Percentiles rank a stretch among this genome's conserved stretches.
These are phyloP conservation scores for Claviceps pusilla DNA, from an alignment of 2,329 filamentous ascomycete species.

Conservation along the genomic window DNA sequence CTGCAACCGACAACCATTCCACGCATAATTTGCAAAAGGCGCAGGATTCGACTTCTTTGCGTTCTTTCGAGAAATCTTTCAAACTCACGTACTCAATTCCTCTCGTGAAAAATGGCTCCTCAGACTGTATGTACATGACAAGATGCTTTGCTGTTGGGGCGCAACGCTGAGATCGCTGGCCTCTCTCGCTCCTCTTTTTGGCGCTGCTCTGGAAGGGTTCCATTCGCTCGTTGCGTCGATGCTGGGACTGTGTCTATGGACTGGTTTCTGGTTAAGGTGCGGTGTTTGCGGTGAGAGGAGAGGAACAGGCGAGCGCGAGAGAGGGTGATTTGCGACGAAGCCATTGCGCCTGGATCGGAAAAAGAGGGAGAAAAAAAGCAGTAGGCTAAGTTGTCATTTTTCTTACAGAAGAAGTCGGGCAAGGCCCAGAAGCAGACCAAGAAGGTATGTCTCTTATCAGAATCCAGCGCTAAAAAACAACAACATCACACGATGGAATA, in stretches of 20 bases:
- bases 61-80: slow-evolving; percentile 20
- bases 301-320: neutral
- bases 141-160: slow-evolving; percentile 85
- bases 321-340: neutral
- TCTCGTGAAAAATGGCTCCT: slow-evolving; percentile 59
- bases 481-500: neutral
- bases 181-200: neutral
- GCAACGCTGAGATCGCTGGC: neutral
- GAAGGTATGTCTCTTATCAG: slow-evolving; percentile 42
- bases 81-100: slow-evolving; percentile 13
- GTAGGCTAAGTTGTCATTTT: slow-evolving; percentile 78
- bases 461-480: neutral
- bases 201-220: neutral
- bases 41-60: slow-evolving; percentile 72
- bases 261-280: too few relatives aligned
- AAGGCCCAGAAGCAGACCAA: slow-evolving; percentile 70
- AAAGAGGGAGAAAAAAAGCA: slow-evolving; percentile 37
- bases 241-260: neutral
- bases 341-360: slow-evolving; percentile 6
- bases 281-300: neutral
- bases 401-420: slow-evolving; percentile 45
- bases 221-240: neutral
- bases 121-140: slow-evolving; percentile 71
- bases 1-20: slow-evolving; percentile 5
- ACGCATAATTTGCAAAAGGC: slow-evolving; percentile 25